Evolutionary conservation across 345 rosid genomes (phyloP).

Genomic region (Hibiscus syriacus): DNA sequence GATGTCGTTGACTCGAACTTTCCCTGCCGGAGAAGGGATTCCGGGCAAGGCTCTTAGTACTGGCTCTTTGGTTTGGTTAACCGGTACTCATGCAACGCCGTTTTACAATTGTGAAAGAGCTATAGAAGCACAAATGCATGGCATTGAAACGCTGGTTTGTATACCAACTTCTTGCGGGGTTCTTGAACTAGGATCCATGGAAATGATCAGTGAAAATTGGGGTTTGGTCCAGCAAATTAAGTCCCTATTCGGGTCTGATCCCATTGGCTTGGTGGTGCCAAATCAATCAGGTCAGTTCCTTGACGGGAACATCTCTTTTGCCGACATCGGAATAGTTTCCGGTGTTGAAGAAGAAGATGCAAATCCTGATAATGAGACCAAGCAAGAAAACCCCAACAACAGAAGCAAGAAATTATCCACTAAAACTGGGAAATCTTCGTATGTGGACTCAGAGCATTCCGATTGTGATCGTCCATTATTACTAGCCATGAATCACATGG

Average conservation of each 20-base stretch:
- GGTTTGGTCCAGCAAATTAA: background rate
- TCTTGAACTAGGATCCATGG: background rate
- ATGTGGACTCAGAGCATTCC: constrained; percentile 45
- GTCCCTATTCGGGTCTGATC: background rate
- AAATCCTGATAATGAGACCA: constrained; percentile 3
- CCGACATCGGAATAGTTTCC: constrained; percentile 48
- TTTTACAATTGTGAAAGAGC: background rate
- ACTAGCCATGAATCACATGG: constrained; percentile 4
- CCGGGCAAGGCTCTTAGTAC: background rate
- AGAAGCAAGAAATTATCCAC: background rate
- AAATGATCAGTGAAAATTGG: background rate
- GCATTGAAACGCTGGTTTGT: background rate
- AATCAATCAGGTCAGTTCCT: constrained; percentile 16
- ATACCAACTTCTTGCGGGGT: background rate
- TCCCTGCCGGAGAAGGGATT: background rate
- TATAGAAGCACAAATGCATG: background rate
- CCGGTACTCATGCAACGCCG: background rate
- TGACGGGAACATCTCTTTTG: constrained; percentile 41
- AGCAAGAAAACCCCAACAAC: background rate
- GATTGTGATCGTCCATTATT: constrained; percentile 39
- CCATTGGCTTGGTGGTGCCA: background rate
- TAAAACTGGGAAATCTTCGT: constrained; percentile 14
- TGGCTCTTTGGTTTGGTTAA: background rate
- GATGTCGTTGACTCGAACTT: background rate
- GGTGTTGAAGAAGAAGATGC: constrained; percentile 37